Percentiles rank a stretch among this genome's conserved stretches.
Conservation (phyloP, 352 stramenopile genomes). For the Phytophthora constricta region DNA sequence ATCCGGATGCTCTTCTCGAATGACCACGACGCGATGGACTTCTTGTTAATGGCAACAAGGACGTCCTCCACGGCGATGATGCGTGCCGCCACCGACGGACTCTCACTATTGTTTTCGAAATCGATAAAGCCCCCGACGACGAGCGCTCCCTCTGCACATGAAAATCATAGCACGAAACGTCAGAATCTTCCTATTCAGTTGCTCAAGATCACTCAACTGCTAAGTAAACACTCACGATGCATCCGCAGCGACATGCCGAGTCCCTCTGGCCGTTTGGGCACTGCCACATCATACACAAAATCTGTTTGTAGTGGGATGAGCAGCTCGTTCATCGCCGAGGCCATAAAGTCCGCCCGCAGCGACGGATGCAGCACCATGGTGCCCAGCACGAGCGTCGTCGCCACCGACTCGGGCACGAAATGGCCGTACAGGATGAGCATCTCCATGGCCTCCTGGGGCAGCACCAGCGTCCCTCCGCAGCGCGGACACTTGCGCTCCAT, state of each 20-base stretch:
- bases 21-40: conserved; percentile 83
- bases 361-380: conserved; percentile 76
- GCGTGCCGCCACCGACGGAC: conserved; percentile 73
- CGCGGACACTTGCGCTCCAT: conserved; percentile 81
- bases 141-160: conserved; percentile 67
- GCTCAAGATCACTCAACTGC: no score
- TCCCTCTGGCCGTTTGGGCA: conserved; percentile 80
- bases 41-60: conserved; percentile 89
- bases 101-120: conserved; percentile 83
- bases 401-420: conserved; percentile 77
- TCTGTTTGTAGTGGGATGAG: conserved; percentile 81
- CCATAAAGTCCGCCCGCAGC: conserved; percentile 82
- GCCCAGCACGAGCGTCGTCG: conserved; percentile 65
- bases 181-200: conserved; percentile 1
- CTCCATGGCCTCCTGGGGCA: conserved; percentile 85
- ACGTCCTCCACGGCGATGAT: conserved; percentile 83
- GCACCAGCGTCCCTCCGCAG: conserved; percentile 60
- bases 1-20: conserved; percentile 90
- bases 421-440: conserved; percentile 89
- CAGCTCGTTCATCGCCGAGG: conserved; percentile 85
- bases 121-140: conserved; percentile 85
- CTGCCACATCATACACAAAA: conserved; percentile 82
- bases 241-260: conserved; percentile 89
- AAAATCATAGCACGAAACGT: conserved; percentile 11
- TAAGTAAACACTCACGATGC: conserved; percentile 71